phyloP scores from a whole-genome alignment of 2,329 filamentous ascomycete genomes.

The Colletotrichum sp. region DNA sequence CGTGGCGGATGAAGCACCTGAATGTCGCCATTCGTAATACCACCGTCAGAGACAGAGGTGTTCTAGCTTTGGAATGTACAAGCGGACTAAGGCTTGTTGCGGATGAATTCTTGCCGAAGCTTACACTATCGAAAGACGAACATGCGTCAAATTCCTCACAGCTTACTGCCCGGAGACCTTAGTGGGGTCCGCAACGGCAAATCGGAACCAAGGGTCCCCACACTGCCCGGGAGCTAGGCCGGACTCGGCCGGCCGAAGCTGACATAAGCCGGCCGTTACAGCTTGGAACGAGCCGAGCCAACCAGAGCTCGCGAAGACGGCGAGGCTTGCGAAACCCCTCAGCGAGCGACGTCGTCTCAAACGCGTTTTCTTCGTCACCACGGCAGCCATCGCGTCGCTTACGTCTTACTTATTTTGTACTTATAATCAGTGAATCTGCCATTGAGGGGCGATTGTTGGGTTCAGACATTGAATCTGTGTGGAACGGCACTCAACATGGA shows the following conservation, averaged over 20 bases:
- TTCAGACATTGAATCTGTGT: no score
- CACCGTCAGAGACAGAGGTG: fast-evolving
- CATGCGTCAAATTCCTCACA: background rate
- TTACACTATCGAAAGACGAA: background rate
- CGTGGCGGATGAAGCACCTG: background rate
- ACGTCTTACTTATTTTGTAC: background rate
- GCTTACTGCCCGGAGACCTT: background rate
- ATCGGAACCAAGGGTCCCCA: background rate
- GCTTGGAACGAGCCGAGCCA: background rate
- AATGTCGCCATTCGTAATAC: no score
- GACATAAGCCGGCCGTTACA: background rate
- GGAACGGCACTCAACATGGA: background rate
- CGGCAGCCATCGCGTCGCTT: background rate
- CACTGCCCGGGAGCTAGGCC: background rate
- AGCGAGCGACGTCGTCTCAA: background rate
- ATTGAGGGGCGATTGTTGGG: background rate
- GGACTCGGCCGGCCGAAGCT: background rate
- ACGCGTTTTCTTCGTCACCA: background rate
- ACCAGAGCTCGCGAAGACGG: background rate
- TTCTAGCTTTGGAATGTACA: background rate
- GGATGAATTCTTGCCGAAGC: background rate
- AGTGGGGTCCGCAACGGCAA: background rate
- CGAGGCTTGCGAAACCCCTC: background rate
- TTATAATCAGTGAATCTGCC: background rate
- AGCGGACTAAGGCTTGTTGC: background rate